Conservation (phyloP, 148 eudicot genomes). For the Limonium bicolor region DNA sequence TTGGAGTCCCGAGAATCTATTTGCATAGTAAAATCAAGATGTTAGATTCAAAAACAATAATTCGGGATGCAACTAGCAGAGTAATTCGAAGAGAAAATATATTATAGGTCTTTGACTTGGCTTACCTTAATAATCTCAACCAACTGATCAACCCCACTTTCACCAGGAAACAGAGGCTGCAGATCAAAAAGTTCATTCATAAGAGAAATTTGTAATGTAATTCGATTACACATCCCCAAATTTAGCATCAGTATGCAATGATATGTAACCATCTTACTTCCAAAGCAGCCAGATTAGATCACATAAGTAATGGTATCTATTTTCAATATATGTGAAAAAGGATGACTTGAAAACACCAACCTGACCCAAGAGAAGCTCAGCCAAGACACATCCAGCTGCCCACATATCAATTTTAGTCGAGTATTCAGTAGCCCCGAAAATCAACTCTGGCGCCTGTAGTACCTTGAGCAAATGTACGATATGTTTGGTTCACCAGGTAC, state of each 20-base stretch:
- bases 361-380: constrained; percentile 6
- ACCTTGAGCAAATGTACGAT: constrained; percentile 7
- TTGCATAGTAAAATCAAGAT: no score
- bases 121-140: constrained; percentile 38
- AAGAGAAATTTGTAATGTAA: not conserved
- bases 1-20: constrained; percentile 12
- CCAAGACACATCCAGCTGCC: constrained; percentile 6
- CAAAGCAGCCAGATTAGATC: no score
- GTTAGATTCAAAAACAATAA: no score
- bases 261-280: no score
- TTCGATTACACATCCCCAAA: no score
- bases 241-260: no score
- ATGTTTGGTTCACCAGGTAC: constrained; percentile 7
- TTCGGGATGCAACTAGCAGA: no score
- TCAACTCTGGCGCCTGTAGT: constrained; percentile 6
- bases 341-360: not conserved
- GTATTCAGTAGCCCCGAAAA: constrained; percentile 4
- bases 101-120: no score
- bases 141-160: constrained; percentile 45
- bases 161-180: constrained; percentile 43
- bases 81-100: no score
- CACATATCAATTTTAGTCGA: constrained; percentile 5
- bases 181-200: not conserved
- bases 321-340: not conserved
- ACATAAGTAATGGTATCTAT: no score